Conservation (phyloP, 75 land plant genomes). For the Cunninghamia lanceolata region DNA sequence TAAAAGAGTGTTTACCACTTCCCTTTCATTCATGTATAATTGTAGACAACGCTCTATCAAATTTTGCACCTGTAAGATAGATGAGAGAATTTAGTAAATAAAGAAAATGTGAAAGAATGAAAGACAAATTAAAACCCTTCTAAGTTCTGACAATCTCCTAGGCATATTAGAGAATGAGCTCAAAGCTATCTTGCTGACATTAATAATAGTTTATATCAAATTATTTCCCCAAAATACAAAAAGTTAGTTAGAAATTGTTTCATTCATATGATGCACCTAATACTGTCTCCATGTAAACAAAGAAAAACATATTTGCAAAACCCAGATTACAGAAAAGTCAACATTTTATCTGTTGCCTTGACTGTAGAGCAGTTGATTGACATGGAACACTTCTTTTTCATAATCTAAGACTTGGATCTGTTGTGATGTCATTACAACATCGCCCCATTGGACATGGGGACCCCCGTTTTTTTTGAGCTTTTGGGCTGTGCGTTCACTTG, state of each 20-base stretch:
- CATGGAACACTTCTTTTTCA: not conserved
- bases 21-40: conserved; percentile 88
- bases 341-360: not conserved
- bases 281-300: not conserved
- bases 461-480: too few relatives aligned
- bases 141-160: not conserved
- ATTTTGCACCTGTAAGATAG: conserved; percentile 78
- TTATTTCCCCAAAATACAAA: not conserved
- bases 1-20: conserved; percentile 79
- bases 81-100: not conserved
- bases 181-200: not conserved
- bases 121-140: not conserved
- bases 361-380: not conserved
- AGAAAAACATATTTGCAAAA: not conserved
- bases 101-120: not conserved
- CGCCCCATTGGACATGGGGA: too few relatives aligned
- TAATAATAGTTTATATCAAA: not conserved
- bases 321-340: not conserved
- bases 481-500: too few relatives aligned
- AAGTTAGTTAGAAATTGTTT: not conserved
- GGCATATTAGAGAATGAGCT: not conserved
- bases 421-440: too few relatives aligned
- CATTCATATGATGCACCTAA: not conserved
- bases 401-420: not conserved
- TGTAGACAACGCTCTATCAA: conserved; percentile 95